Base-by-base conservation (phyloP, 176 grass and related monocot species). In the Alopecurus myosuroides region DNA sequence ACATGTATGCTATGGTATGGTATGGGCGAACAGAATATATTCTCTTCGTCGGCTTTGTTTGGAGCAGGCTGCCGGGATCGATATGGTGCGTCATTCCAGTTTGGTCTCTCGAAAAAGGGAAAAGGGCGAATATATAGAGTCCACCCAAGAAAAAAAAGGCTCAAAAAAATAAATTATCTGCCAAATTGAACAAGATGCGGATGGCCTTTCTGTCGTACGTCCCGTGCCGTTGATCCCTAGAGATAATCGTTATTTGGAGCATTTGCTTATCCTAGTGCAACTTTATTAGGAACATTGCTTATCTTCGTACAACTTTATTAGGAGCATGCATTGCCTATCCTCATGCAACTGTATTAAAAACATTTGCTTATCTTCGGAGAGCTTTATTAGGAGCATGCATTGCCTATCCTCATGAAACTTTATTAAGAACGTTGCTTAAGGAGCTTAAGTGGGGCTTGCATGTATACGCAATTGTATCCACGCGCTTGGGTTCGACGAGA, bases 21-120 rank as follows among this genome's bases (percentile, higher is more conserved):
- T n/a, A n/a, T 86, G 17, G 67, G 22, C 22, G 26, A 11, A 5
- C 11, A 15, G 78, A 82, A 87, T 76, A 87, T 81, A 37, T 81
- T 87, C 85, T 31, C 55, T 12, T 25, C n/a, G n/a, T 64, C 68
- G 73, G 31, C 31, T 33, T 74, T 62, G 55, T 81, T 30, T 11
- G 42, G 67, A 80, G 41, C 53, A 49, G 31, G 30, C 5, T 7
- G n/a, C n/a, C n/a, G n/a, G 39, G 39, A 40, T 6, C 20, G 56
- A 14, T 29, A 19, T 52, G 15, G 23, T 45, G n/a, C 17, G 14
- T 17, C 44, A 3, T 46, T 46, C 46, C 62, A 30, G 45, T 68
- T 15, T 6, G 41, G 41, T 51, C 42, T 63, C 33, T 22, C 17
- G 57, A 15, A 9, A 78, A 74, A 74, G 22, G 30, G 53, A 52